phyloP scores from a whole-genome alignment of 129 eudicot genomes.

The Pittosporum tobira region DNA sequence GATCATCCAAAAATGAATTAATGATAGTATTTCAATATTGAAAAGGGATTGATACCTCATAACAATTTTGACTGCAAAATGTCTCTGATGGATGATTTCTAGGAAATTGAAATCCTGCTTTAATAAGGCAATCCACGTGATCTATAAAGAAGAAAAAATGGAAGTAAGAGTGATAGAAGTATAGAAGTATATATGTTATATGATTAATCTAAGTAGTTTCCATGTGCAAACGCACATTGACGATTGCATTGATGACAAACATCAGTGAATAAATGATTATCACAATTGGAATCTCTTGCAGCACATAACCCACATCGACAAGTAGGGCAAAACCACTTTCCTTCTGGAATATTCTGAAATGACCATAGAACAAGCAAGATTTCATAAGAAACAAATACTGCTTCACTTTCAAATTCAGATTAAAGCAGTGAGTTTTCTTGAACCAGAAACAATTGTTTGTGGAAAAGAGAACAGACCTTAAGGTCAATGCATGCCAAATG shows the following conservation, averaged over 20 bases:
- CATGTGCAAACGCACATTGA: neutral
- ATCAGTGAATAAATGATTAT: neutral
- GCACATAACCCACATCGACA: constrained; percentile 7
- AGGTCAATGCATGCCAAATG: constrained; percentile 7
- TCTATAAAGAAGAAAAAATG: neutral
- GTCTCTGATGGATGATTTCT: constrained; percentile 4
- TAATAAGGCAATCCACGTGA: neutral
- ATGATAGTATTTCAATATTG: neutral
- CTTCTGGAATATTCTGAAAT: neutral
- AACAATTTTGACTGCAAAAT: constrained; percentile 7
- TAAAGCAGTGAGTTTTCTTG: neutral
- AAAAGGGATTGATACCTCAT: neutral
- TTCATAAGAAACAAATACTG: neutral
- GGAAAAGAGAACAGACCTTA: constrained; percentile 1
- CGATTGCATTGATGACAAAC: constrained; percentile 5
- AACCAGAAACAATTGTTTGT: no score
- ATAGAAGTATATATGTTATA: no score
- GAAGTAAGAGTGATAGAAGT: neutral
- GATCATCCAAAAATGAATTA: neutral
- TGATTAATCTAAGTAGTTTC: neutral
- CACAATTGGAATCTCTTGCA: neutral
- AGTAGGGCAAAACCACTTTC: neutral
- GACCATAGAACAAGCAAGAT: neutral
- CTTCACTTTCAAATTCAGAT: neutral
- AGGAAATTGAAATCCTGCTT: constrained; percentile 7